These are phyloP conservation scores for Diaporthe helianthi DNA, from an alignment of 2,329 filamentous ascomycete species.

Conservation along the genomic window DNA sequence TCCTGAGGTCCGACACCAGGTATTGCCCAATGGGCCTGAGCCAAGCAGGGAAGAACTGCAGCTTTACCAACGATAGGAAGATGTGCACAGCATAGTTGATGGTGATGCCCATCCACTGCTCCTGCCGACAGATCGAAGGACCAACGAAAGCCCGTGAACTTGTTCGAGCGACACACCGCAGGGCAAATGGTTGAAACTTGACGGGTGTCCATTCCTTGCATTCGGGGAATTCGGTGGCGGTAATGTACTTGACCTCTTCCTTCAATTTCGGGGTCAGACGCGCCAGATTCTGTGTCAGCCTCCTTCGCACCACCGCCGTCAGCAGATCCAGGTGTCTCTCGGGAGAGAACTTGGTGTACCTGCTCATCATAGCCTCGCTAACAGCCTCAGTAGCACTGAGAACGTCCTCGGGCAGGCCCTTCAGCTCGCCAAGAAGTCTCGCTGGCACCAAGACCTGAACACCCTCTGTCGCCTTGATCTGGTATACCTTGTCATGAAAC, in stretches of 20 bases:
- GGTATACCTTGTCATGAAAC: conserved; percentile 58
- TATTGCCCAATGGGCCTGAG: conserved; percentile 54
- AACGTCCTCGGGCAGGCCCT: conserved; percentile 55
- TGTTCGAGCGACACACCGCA: conserved; percentile 59
- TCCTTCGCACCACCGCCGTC: conserved; percentile 52
- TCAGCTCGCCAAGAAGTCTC: conserved; percentile 53
- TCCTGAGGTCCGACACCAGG: conserved; percentile 54
- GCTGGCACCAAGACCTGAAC: conserved; percentile 55
- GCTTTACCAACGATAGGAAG: conserved; percentile 55
- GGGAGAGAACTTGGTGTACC: conserved; percentile 58
- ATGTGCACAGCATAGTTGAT: conserved; percentile 58
- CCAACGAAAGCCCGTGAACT: conserved; percentile 63
- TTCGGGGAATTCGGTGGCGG: conserved; percentile 55
- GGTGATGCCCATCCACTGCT: conserved; percentile 61
- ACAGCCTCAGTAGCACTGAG: conserved; percentile 57
- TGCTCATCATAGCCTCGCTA: conserved; percentile 57
- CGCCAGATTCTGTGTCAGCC: conserved; percentile 55
- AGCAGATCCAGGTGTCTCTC: conserved; percentile 55
- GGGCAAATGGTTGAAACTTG: conserved; percentile 58
- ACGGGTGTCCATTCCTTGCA: conserved; percentile 63
- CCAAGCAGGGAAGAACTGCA: conserved; percentile 61
- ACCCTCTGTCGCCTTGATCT: conserved; percentile 59
- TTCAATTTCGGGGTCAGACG: conserved; percentile 55
- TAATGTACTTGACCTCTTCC: conserved; percentile 54
- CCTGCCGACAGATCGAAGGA: conserved; percentile 55